Base-by-base conservation (phyloP, 2,329 filamentous ascomycete species). In the Ophiostoma piceae region DNA sequence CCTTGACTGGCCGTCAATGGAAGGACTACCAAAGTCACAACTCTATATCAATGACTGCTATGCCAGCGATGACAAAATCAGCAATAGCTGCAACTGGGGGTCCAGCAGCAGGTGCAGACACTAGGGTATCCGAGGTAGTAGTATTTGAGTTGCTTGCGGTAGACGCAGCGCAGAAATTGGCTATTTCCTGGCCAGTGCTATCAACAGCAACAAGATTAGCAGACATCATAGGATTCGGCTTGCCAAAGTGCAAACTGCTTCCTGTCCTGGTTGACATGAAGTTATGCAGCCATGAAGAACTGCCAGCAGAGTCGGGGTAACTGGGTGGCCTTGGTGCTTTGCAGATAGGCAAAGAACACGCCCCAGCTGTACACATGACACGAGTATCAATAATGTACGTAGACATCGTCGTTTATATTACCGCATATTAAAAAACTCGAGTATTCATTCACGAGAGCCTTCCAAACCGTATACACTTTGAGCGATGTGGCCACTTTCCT, bases 211-310 rank as follows among this genome's bases (percentile, higher is more conserved):
- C 71, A 2, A 74, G 69, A 32, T 74, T 68, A 2, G 39, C 11
- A 16, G 19, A 19, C 0, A 62, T 37, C 0, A 71, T 73, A 0
- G 71, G 67, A 41, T 73, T 73, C n/a, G 39, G 71, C 71, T 2
- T 43, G 57, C 75, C 71, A 75, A 16, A 76, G 71, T 29, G 74
- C 74, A 37, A 75, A 77, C 67, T 71, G n/a, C 11, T 69, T 51
- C 11, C 68, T 62, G 37, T 76, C 75, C 47, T 78, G 72, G 69
- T 79, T 76, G 66, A 77, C 73, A 47, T 76, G 72, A 14, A 79
- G 70, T 62, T 79, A 78, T 1, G 76, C 75, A 16, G 74, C 70
- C 7, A 76, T 74, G 19, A 79, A 73, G 70, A 79, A 79, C 22
- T 75, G 72, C 29, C 73, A 71, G 29, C 77, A 77, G 7, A 79